Conservation (phyloP, 805 yeast species). For the Yarrowia deformans region DNA sequence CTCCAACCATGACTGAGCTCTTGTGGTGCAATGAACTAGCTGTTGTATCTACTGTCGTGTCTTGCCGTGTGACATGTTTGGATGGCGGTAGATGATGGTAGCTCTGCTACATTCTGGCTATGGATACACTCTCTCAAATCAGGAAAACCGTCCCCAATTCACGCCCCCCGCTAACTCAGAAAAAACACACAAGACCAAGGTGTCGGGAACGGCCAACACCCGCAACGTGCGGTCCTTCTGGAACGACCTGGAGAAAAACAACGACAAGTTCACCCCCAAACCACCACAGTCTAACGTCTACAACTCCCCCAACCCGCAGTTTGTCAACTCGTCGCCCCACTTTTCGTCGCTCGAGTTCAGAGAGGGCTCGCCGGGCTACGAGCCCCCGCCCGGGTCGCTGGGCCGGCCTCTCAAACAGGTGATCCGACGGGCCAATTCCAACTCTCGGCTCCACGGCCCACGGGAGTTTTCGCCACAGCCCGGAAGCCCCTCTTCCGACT, state of each 20-base stretch:
- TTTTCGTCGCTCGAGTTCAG: constrained; percentile 37
- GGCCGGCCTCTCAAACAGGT: constrained; percentile 28
- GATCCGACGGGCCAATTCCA: constrained; percentile 24
- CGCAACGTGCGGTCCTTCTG: constrained; percentile 37
- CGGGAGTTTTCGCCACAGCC: constrained; percentile 37
- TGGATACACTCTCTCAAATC: too few species aligned
- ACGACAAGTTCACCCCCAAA: constrained; percentile 33
- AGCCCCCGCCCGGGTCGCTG: constrained; percentile 35
- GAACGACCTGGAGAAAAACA: constrained; percentile 36
- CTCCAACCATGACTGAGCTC: too few species aligned
- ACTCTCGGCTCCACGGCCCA: constrained; percentile 30
- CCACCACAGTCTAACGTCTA: constrained; percentile 37
- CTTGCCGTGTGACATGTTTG: too few species aligned
- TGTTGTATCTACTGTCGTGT: too few species aligned
- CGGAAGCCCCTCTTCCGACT: constrained; percentile 23
- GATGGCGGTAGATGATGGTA: too few species aligned
- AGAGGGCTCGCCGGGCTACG: constrained; percentile 22
- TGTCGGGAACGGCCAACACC: constrained; percentile 25
- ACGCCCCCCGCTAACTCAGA: neutral
- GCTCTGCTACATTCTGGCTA: too few species aligned
- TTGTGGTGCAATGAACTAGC: too few species aligned
- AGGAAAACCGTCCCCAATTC: too few species aligned
- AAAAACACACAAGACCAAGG: constrained; percentile 28
- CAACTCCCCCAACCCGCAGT: constrained; percentile 37
- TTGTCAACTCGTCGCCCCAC: constrained; percentile 38